Conservation (phyloP, 225 moss, liverwort and hornwort genomes). For the Takakia lepidozioides region DNA sequence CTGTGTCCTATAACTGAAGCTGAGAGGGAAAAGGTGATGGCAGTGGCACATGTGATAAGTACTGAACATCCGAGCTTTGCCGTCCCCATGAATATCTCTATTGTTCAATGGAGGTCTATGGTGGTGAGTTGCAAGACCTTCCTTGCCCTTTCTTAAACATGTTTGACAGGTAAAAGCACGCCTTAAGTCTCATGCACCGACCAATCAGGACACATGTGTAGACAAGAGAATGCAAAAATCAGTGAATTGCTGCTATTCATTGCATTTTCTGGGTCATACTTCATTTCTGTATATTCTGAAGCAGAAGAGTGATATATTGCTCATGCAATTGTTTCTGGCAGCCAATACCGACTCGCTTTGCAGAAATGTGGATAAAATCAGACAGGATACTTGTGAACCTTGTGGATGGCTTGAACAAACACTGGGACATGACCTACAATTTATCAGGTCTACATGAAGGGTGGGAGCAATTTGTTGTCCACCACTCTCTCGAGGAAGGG, state of each 20-base stretch:
- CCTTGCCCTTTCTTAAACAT: background rate
- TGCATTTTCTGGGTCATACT: background rate
- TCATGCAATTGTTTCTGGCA: background rate
- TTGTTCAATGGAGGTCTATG: slow-evolving; percentile 4
- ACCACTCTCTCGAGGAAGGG: background rate
- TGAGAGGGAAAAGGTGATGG: background rate
- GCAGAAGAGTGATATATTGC: no score
- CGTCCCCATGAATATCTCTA: slow-evolving; percentile 1
- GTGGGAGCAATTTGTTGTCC: slow-evolving; percentile 1
- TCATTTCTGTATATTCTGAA: background rate
- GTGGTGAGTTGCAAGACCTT: slow-evolving; percentile 2
- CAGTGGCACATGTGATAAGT: background rate
- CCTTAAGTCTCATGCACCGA: background rate
- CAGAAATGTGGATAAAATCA: background rate
- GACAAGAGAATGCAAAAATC: background rate
- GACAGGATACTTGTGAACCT: slow-evolving; percentile 3
- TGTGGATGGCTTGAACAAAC: slow-evolving; percentile 1
- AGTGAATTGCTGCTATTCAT: background rate
- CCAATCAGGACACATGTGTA: background rate
- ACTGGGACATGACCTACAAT: slow-evolving; percentile 1
- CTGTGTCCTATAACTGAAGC: no score
- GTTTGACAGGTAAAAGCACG: background rate
- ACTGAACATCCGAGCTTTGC: background rate
- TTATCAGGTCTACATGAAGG: slow-evolving; percentile 2
- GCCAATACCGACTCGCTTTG: background rate